Evolutionary conservation across 2,329 filamentous ascomycete species (phyloP).

Genomic region (Sporothrix pseudoabietina): DNA sequence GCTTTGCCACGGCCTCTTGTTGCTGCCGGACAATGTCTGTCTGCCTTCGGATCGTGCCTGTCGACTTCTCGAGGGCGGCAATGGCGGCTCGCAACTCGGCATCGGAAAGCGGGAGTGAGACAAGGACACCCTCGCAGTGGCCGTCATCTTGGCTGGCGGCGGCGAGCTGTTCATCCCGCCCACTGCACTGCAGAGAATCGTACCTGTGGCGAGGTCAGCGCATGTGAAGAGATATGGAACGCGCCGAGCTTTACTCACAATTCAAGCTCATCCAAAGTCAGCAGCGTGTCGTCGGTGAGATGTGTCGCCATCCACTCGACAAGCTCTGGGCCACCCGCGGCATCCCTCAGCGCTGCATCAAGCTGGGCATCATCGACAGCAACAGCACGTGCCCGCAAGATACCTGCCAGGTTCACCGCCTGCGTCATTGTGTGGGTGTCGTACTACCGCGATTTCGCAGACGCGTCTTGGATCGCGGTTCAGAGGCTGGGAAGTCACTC

Average conservation of each 20-base stretch:
- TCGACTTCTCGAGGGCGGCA: slow-evolving; percentile 64
- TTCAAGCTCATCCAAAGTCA: slow-evolving; percentile 57
- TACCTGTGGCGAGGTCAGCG: slow-evolving; percentile 40
- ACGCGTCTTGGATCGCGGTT: slow-evolving; percentile 6
- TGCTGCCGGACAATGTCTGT: slow-evolving; percentile 63
- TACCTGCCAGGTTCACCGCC: slow-evolving; percentile 21
- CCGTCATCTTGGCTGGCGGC: slow-evolving; percentile 34
- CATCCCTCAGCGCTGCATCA: slow-evolving; percentile 44
- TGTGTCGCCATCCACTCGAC: slow-evolving; percentile 54
- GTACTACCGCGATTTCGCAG: background rate
- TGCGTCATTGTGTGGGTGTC: background rate
- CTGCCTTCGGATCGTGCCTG: slow-evolving; percentile 64
- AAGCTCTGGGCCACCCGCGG: slow-evolving; percentile 43
- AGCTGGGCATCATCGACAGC: slow-evolving; percentile 36
- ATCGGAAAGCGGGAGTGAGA: slow-evolving; percentile 55
- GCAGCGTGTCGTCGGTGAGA: slow-evolving; percentile 54
- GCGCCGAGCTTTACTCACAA: slow-evolving; percentile 39
- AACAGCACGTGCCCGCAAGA: slow-evolving; percentile 29
- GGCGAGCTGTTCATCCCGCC: slow-evolving; percentile 51
- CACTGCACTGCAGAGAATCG: slow-evolving; percentile 51
- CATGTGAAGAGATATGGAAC: no score
- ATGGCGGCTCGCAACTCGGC: slow-evolving; percentile 64
- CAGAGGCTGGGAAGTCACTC: background rate
- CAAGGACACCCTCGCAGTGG: slow-evolving; percentile 34
- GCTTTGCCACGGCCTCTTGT: slow-evolving; percentile 59